Percentiles rank a stretch among this genome's conserved stretches.
Evolutionary conservation across 2,329 filamentous ascomycete species (phyloP).

Genomic region (Torrubiellomyces zombiae): DNA sequence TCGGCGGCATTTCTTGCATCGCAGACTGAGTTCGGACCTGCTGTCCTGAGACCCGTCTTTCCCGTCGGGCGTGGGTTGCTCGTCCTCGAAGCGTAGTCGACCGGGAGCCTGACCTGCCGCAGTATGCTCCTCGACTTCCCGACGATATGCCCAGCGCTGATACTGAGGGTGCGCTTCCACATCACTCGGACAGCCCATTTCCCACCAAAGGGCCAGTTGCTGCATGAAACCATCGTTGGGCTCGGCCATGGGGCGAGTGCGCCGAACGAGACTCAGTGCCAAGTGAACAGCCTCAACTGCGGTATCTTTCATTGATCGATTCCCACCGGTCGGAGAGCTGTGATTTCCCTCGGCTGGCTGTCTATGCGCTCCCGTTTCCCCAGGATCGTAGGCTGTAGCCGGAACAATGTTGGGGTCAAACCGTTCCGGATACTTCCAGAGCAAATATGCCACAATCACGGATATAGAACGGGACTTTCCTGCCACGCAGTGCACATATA

Average conservation of each 20-base stretch:
- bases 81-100: constrained; percentile 70
- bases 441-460: constrained; percentile 68
- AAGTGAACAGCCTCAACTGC: constrained; percentile 30
- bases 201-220: constrained; percentile 73
- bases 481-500: constrained; percentile 66
- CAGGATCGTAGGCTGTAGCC: constrained; percentile 7
- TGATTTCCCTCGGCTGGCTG: constrained; percentile 3
- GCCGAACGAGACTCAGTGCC: constrained; percentile 53
- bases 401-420: constrained; percentile 25
- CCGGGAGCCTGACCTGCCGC: constrained; percentile 67
- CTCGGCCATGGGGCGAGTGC: constrained; percentile 61
- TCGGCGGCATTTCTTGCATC: constrained; percentile 83
- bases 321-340: constrained; percentile 4
- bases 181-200: constrained; percentile 61
- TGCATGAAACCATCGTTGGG: constrained; percentile 86
- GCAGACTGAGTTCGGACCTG: constrained; percentile 25
- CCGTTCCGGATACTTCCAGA: constrained; percentile 45
- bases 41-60: neutral
- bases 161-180: constrained; percentile 57
- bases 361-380: too few species aligned
- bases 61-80: constrained; percentile 21
- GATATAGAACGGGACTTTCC: constrained; percentile 88
- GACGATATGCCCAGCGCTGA: constrained; percentile 49
- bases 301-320: constrained; percentile 15
- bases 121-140: constrained; percentile 38